Conservation (phyloP, 257 asterid genomes). For the Solanum chmielewskii region DNA sequence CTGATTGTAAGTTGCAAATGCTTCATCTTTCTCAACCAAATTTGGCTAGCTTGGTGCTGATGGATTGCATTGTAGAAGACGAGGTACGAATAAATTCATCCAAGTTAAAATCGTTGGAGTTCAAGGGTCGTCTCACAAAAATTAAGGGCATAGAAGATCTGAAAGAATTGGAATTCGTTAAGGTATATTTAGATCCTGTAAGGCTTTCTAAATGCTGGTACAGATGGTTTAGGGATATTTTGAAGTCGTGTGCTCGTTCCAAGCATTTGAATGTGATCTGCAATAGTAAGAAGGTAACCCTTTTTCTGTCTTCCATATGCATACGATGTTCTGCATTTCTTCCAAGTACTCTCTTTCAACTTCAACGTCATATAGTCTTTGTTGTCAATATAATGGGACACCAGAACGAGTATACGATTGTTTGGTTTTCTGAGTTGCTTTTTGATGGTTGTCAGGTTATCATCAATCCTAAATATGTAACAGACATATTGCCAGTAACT, state of each 20-base stretch:
- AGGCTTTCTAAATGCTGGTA: neutral
- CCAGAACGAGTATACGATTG: neutral
- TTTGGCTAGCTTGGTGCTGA: neutral
- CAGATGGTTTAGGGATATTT: neutral
- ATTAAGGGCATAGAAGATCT: neutral
- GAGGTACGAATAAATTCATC: neutral
- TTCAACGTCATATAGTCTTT: neutral
- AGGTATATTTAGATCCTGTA: neutral
- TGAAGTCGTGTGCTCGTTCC: neutral
- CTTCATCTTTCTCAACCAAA: neutral
- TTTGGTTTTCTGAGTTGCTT: neutral
- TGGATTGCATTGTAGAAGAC: neutral
- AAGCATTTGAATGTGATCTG: neutral
- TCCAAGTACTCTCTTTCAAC: neutral
- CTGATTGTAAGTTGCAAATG: neutral
- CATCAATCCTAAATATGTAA: neutral
- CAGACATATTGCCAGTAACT: neutral
- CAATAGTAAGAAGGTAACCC: neutral
- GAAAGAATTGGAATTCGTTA: neutral
- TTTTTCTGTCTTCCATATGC: neutral
- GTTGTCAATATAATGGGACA: neutral
- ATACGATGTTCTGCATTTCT: neutral
- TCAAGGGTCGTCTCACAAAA: neutral
- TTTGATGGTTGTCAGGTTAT: neutral
- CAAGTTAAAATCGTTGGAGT: neutral